Base-by-base conservation (phyloP, 345 rosid genomes). In the Ricinus communis region DNA sequence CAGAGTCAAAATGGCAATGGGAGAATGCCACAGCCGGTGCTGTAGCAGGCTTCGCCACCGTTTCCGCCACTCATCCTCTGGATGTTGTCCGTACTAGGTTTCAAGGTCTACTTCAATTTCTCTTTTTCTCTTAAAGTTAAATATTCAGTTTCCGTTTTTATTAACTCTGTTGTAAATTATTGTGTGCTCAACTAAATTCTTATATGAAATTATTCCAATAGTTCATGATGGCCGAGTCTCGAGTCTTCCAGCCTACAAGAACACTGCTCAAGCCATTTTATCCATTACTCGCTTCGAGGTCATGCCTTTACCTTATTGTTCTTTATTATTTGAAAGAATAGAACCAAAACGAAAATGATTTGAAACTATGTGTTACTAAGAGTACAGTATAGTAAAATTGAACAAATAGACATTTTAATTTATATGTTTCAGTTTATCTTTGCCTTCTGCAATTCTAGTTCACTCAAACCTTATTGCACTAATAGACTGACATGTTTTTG, bases 81-180 rank as follows among this genome's bases (percentile, higher is more conserved):
- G 99, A 95, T 78, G 92, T 95, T 58, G 97, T 92, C 47, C 96
- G 97, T 27, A 90, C 97, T 11, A 85, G 97, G 55, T 95, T 95
- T 73, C 97, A 90, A 88, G 99, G 99, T 92, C 46, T 12, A 18
- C 51, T 9, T 53, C 43, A n/a, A n/a, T 16, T 59, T 25, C 49
- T 66, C 47, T 24, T 31, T 14, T 43, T 8, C 47, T 8, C 4
- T 43, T 43, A 8, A 43, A 8, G 8, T 43, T 12, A 43, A 43
- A 11, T 43, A 0, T 25, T 7, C 38, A 10, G 5, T 55, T 5
- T 15, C 1, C 10, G 8, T 47, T 1, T n/a, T 38, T 21, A 27
- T 16, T 28, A 9, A 19, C 53, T 69, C 72, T 71, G 5, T 5
- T n/a, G n/a, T n/a, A n/a, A n/a, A n/a, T n/a, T n/a, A n/a, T 33